These are phyloP conservation scores for Lithohypha guttulata DNA, from an alignment of 2,329 filamentous ascomycete species.

Conservation along the genomic window DNA sequence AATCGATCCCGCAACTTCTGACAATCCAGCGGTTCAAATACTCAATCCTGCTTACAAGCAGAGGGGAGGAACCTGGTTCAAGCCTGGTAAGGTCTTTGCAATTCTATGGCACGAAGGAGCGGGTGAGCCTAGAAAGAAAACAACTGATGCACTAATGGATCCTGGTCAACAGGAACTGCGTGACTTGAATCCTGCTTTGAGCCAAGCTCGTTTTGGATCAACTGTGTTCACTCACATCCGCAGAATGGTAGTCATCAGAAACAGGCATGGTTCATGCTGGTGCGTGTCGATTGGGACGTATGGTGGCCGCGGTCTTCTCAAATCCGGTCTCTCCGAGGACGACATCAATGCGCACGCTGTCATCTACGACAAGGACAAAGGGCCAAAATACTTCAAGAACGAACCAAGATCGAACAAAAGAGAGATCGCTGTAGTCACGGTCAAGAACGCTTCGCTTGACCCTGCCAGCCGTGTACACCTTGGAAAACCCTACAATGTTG, in stretches of 20 bases:
- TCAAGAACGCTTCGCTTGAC: slow-evolving; percentile 22
- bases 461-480: slow-evolving; percentile 32
- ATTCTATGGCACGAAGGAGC: slow-evolving; percentile 26
- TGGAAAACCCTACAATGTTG: slow-evolving; percentile 31
- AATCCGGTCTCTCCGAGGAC: slow-evolving; percentile 26
- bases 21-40: background rate
- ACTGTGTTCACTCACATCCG: slow-evolving; percentile 3
- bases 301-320: slow-evolving; percentile 26
- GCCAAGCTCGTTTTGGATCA: no score
- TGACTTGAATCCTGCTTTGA: background rate
- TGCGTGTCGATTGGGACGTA: slow-evolving; percentile 34
- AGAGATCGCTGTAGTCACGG: slow-evolving; percentile 27
- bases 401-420: slow-evolving; percentile 29
- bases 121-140: slow-evolving; percentile 17
- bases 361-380: slow-evolving; percentile 25
- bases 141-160: slow-evolving; percentile 6
- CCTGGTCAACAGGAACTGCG: background rate
- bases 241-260: slow-evolving; percentile 26
- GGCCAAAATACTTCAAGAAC: slow-evolving; percentile 11
- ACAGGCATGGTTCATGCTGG: slow-evolving; percentile 23
- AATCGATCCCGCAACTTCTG: background rate
- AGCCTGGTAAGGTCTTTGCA: slow-evolving; percentile 22
- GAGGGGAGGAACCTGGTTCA: background rate
- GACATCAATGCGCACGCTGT: slow-evolving; percentile 28
- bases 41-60: no score